Base-by-base conservation (phyloP, 164 flowering plant genomes). In the Sextonia rubra region DNA sequence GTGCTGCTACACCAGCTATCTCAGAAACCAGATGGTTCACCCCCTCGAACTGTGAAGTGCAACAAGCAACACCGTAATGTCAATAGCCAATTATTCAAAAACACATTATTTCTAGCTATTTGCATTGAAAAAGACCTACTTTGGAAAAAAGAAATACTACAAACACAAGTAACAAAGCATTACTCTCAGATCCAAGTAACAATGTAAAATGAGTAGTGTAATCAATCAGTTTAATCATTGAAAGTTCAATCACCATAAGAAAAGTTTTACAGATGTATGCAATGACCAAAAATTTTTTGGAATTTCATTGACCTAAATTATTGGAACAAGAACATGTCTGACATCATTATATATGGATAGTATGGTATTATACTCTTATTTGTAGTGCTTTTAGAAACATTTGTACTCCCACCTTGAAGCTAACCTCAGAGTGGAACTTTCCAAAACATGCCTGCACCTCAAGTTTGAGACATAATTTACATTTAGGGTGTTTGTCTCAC, bases 1-100 rank as follows among this genome's bases (percentile, higher is more conserved):
- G 83, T 58, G 88, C 83, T 29, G 87, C 85, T 72, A 87, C 79
- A 58, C 79, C 78, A 76, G 94, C 93, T 70, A 94, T 91, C 82
- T 89, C 92, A 60, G 93, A 85, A 27, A 87, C 85, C 78, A 85
- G 78, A 71, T 72, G 69, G 75, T 86, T 85, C 80, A 79, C 81
- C 27, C 74, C 84, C 76, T 90, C 97, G 72, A 82, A 89, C 99
- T 94, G 81, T 20, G 56, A 62, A 63, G 32, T 12, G 73, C 15
- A 48, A 27, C 52, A 23, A 47, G 56, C 11, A 70, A 68, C 61
- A 27, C 27, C 68, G 27, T 17, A 23, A 23, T 24, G 26, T 64
- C 17, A 64, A 25, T 64, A 7, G 11, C 1, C 32, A 11, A 14
- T 7, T 29, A 64, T 5, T 9, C 18, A 14, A 64, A 6, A 29